Conservation (phyloP, 495 filamentous ascomycete species). For the Neurospora discreta region DNA sequence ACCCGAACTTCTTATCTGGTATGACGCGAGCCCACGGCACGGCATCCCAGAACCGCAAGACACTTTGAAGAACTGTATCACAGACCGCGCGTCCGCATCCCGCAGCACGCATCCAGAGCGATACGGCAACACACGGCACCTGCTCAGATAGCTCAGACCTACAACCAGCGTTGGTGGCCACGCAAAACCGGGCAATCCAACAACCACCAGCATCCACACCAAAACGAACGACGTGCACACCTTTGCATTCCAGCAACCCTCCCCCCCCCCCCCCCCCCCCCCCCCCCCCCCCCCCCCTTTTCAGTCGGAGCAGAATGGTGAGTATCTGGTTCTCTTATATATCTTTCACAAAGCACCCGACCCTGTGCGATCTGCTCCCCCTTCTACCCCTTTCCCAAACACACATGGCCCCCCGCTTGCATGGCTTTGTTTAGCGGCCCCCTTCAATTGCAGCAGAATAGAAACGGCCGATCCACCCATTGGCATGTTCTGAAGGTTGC, state of each 20-base stretch:
- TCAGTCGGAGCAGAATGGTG: conserved; percentile 24
- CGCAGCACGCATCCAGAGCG: neutral
- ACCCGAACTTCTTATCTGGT: conserved; percentile 18
- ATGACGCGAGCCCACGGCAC: conserved; percentile 19
- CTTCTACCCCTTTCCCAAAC: neutral
- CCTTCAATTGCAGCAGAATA: conserved; percentile 10
- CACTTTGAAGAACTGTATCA: conserved; percentile 10
- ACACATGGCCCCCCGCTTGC: neutral
- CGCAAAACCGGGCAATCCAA: conserved; percentile 1
- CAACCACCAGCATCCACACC: neutral
- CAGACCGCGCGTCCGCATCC: neutral
- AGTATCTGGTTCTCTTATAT: conserved; percentile 10
- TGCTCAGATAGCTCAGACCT: neutral
- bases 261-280: neutral
- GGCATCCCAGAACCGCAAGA: conserved; percentile 16
- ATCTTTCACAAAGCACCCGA: conserved; percentile 2
- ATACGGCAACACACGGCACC: conserved; percentile 4
- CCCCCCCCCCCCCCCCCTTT: conserved; percentile 19
- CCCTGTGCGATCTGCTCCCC: conserved; percentile 2
- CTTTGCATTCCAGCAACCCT: neutral
- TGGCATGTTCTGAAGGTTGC: conserved; percentile 10
- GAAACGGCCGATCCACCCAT: conserved; percentile 9
- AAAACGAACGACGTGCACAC: neutral
- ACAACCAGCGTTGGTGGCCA: neutral
- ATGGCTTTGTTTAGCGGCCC: conserved; percentile 3